Conservation (phyloP, 2,329 filamentous ascomycete species). For the Pseudocercospora eumusae region DNA sequence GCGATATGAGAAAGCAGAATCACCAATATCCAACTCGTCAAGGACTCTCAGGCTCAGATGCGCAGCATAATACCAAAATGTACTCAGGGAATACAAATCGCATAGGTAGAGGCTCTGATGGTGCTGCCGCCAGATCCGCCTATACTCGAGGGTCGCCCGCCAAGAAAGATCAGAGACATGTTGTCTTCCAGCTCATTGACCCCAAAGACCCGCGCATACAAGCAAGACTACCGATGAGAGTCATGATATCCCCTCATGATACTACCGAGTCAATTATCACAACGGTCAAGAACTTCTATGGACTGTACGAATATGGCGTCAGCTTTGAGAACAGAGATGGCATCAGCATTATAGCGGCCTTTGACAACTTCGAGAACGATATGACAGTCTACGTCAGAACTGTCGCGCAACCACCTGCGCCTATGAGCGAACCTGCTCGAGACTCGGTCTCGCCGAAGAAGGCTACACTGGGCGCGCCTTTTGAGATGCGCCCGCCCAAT, state of each 20-base stretch:
- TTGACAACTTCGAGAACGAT: slow-evolving; percentile 91
- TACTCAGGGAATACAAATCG: slow-evolving; percentile 26
- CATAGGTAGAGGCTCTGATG: slow-evolving; percentile 26
- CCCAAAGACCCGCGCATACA: slow-evolving; percentile 40
- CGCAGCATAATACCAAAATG: slow-evolving; percentile 18
- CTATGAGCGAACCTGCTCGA: slow-evolving; percentile 29
- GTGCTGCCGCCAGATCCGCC: slow-evolving; percentile 27
- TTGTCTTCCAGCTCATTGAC: slow-evolving; percentile 72
- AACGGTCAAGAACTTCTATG: slow-evolving; percentile 98
- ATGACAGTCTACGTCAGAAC: slow-evolving; percentile 88
- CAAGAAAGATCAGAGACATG: slow-evolving; percentile 61
- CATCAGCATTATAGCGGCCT: slow-evolving; percentile 89
- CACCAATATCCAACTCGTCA: slow-evolving; percentile 42
- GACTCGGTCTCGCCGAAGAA: slow-evolving; percentile 50
- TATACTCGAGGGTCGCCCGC: slow-evolving; percentile 37
- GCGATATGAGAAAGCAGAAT: slow-evolving; percentile 35
- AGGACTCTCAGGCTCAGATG: slow-evolving; percentile 24
- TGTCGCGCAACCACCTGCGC: slow-evolving; percentile 28
- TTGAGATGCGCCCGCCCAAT: slow-evolving; percentile 63
- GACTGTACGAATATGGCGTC: slow-evolving; percentile 85
- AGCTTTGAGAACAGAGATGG: slow-evolving; percentile 92
- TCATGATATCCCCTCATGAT: slow-evolving; percentile 93
- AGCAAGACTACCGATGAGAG: slow-evolving; percentile 78
- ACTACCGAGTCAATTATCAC: slow-evolving; percentile 97
- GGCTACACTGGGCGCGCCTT: slow-evolving; percentile 63